Percentiles rank a stretch among this genome's conserved stretches.
These are phyloP conservation scores for Canavalia ensiformis DNA, from an alignment of 306 rosid genomes.

Conservation along the genomic window DNA sequence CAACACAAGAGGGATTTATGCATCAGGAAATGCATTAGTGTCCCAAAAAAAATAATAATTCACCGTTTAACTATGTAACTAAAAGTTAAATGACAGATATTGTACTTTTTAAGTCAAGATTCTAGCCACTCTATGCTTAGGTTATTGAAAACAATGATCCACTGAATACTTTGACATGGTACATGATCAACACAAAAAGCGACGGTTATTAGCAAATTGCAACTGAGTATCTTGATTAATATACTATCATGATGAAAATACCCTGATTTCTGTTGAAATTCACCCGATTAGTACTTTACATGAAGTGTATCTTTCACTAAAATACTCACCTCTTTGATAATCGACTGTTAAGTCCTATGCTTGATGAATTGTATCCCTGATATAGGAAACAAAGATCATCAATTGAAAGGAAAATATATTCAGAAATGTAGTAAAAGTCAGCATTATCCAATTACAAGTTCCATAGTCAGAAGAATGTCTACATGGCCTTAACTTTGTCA, in stretches of 20 bases:
- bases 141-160: conserved; percentile 4
- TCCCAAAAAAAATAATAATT: background rate
- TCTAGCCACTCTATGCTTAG: background rate
- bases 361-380: conserved; percentile 68
- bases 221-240: conserved; percentile 20
- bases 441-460: conserved; percentile 23
- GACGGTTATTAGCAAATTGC: conserved; percentile 20
- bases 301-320: conserved; percentile 28
- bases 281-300: background rate
- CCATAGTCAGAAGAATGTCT: background rate
- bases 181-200: conserved; percentile 24
- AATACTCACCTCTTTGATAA: conserved; percentile 75
- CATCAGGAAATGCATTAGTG: conserved; percentile 11
- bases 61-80: background rate
- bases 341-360: conserved; percentile 68
- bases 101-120: background rate
- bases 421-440: conserved; percentile 7
- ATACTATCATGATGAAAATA: background rate
- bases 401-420: conserved; percentile 33
- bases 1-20: conserved; percentile 29
- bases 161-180: background rate
- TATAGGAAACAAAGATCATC: conserved; percentile 51
- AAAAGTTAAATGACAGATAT: background rate
- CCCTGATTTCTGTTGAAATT: conserved; percentile 15
- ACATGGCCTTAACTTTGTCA: conserved; percentile 1